phyloP scores from a whole-genome alignment of 108 stramenopile genomes.

The Skeletonema tropicum region DNA sequence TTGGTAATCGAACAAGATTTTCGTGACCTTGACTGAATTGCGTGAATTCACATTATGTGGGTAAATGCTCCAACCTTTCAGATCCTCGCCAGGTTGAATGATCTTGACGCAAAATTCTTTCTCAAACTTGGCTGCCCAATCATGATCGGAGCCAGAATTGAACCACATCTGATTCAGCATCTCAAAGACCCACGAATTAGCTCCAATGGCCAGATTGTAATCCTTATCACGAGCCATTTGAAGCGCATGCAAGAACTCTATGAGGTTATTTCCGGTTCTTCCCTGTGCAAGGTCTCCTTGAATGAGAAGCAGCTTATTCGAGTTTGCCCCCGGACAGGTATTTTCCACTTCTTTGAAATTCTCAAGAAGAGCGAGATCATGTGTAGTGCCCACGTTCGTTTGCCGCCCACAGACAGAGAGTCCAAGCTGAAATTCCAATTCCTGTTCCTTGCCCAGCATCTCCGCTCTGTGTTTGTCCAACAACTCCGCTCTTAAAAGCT shows the following conservation, averaged over 20 bases:
- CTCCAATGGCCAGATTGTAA: not conserved
- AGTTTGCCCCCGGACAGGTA: not conserved
- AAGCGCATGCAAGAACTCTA: conserved; percentile 5
- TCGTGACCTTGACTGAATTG: not conserved
- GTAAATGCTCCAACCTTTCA: not conserved
- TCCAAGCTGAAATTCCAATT: not conserved
- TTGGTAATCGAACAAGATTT: not conserved
- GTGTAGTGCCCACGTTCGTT: conserved; percentile 3
- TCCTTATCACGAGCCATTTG: conserved; percentile 1
- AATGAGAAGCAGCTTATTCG: not conserved
- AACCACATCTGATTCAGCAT: not conserved
- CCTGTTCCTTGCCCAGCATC: too few species aligned
- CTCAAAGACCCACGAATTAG: not conserved
- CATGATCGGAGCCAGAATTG: not conserved
- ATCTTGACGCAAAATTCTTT: conserved; percentile 1
- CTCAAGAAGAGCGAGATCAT: conserved; percentile 9
- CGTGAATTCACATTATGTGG: not conserved
- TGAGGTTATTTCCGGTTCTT: not conserved
- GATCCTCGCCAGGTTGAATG: not conserved
- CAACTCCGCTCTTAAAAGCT: not conserved
- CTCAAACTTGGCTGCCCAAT: conserved; percentile 1
- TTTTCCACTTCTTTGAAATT: not conserved
- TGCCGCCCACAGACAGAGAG: conserved; percentile 12
- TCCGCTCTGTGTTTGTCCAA: not conserved
- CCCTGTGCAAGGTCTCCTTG: conserved; percentile 1